These are phyloP conservation scores for Micromonas pusilla DNA, from an alignment of 139 green algal genomes.

Conservation along the genomic window DNA sequence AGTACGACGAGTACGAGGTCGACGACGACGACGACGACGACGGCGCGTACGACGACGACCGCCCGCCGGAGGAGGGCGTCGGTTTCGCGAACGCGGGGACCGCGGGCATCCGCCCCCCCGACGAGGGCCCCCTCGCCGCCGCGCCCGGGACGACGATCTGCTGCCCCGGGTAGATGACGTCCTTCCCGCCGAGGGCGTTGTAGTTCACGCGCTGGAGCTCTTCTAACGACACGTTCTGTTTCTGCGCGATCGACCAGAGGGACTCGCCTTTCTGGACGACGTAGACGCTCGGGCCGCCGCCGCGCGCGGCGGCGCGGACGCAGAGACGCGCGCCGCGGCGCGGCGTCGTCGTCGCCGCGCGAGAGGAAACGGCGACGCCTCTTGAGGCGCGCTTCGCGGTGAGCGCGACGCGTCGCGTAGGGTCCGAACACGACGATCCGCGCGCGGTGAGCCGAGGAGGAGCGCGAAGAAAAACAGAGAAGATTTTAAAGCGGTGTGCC, in stretches of 20 bases:
- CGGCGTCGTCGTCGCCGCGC: background rate
- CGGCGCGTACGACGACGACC: too few species aligned
- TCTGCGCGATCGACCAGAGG: background rate
- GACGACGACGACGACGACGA: too few species aligned
- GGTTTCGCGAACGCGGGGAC: background rate
- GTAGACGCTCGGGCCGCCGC: background rate
- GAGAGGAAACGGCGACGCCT: too few species aligned
- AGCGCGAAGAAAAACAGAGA: too few species aligned
- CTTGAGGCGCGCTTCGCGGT: too few species aligned
- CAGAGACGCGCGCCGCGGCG: background rate
- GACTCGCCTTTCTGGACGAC: background rate
- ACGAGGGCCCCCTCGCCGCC: background rate
- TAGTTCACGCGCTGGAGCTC: background rate
- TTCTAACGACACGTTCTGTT: background rate
- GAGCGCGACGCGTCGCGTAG: too few species aligned
- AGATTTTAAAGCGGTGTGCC: too few species aligned
- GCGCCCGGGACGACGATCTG: background rate
- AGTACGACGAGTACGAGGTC: too few species aligned
- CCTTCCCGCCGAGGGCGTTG: conserved; percentile 4
- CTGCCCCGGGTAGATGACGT: background rate
- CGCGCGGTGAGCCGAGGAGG: too few species aligned
- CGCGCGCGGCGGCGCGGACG: background rate
- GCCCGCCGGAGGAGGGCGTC: too few species aligned
- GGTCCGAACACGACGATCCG: too few species aligned
- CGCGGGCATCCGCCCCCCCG: too few species aligned